Percentiles rank a stretch among this genome's conserved stretches.
These are phyloP conservation scores for Phytophthora pini DNA, from an alignment of 352 stramenopile species.

Conservation along the genomic window DNA sequence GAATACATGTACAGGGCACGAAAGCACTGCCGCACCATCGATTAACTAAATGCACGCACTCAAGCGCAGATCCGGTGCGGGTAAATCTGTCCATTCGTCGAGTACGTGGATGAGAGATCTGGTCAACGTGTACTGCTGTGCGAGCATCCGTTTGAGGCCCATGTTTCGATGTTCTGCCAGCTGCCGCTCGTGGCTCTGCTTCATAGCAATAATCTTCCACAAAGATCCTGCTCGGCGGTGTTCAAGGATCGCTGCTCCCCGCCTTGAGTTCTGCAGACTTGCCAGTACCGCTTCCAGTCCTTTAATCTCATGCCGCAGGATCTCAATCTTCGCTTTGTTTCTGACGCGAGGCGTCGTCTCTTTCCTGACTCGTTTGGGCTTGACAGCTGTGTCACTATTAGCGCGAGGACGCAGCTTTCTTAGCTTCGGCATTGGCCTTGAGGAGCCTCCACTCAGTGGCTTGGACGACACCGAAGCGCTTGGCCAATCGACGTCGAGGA, in stretches of 20 bases:
- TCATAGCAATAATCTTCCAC: conserved; percentile 32
- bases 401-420: conserved; percentile 11
- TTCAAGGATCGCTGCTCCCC: not conserved
- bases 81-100: conserved; percentile 14
- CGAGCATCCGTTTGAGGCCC: conserved; percentile 25
- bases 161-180: conserved; percentile 22
- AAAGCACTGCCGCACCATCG: too few relatives aligned
- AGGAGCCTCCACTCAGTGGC: not conserved
- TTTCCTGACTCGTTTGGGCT: conserved; percentile 10
- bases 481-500: conserved; percentile 19
- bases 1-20: not conserved
- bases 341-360: conserved; percentile 16
- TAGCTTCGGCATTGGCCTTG: not conserved
- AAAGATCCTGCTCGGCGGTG: conserved; percentile 7
- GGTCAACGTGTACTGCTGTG: conserved; percentile 23
- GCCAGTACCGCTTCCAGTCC: conserved; percentile 24
- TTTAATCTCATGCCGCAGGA: conserved; percentile 25
- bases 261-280: conserved; percentile 17
- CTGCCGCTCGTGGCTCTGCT: conserved; percentile 25
- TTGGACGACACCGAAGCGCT: not conserved
- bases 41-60: not conserved
- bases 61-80: conserved; percentile 12
- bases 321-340: conserved; percentile 39
- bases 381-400: not conserved
- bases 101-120: conserved; percentile 16